Evolutionary conservation across 768 basidiomycete genomes (phyloP).

Genomic region (Suillus fuscotomentosus): DNA sequence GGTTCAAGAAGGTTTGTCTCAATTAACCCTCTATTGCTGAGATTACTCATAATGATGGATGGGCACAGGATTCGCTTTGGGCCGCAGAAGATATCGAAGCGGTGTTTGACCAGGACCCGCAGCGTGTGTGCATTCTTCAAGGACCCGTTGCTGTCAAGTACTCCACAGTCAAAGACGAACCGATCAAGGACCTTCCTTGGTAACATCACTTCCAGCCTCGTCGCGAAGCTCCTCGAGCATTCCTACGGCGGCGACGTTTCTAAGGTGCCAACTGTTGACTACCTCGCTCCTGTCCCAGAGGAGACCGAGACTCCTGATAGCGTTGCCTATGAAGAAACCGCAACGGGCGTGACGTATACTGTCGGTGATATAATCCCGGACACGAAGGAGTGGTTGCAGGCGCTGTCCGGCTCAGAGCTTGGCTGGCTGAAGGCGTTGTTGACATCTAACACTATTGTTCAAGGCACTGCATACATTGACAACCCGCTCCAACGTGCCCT

Average conservation of each 20-base stretch:
- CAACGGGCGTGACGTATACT: constrained; percentile 46
- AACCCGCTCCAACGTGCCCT: constrained; percentile 90
- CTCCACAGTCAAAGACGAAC: constrained; percentile 86
- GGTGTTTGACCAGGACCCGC: constrained; percentile 98
- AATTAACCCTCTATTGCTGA: neutral
- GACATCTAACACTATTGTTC: constrained; percentile 79
- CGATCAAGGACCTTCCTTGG: constrained; percentile 90
- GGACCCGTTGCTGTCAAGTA: constrained; percentile 94
- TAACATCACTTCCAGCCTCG: constrained; percentile 77
- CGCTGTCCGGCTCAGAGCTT: constrained; percentile 76
- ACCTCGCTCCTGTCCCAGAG: constrained; percentile 61
- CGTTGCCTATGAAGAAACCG: constrained; percentile 41
- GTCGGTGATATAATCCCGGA: constrained; percentile 58
- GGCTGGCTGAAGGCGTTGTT: constrained; percentile 87
- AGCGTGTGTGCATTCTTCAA: constrained; percentile 96
- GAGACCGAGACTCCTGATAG: constrained; percentile 36
- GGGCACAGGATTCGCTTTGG: constrained; percentile 87
- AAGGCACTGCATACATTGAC: constrained; percentile 80
- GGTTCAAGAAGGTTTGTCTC: constrained; percentile 93
- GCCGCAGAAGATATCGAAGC: constrained; percentile 98
- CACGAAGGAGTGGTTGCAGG: constrained; percentile 74
- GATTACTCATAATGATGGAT: constrained; percentile 7
- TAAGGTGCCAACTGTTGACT: constrained; percentile 80
- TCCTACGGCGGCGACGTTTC: constrained; percentile 75
- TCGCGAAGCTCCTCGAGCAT: constrained; percentile 73